Evolutionary conservation across 352 stramenopile species (phyloP).

Genomic region (Pythium rishiriense): DNA sequence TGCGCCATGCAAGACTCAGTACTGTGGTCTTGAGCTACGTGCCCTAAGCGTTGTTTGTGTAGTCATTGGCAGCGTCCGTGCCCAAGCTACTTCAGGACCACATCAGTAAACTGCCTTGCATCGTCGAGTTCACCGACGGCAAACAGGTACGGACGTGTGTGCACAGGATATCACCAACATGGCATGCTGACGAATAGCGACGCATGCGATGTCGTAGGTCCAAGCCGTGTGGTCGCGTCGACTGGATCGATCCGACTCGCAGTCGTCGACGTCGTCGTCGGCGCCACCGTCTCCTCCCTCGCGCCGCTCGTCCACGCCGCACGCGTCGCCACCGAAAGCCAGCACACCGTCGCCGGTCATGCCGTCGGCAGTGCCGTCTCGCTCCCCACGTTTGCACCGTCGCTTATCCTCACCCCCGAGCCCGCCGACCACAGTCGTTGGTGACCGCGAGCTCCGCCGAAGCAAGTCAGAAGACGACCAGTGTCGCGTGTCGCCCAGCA

Average conservation of each 20-base stretch:
- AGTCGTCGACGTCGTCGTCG: slow-evolving; percentile 6
- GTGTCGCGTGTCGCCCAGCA: not conserved
- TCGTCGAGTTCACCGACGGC: slow-evolving; percentile 65
- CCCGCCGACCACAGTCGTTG: not conserved
- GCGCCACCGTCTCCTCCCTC: slow-evolving; percentile 11
- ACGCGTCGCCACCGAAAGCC: slow-evolving; percentile 8
- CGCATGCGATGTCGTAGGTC: slow-evolving; percentile 28
- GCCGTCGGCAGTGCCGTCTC: not conserved
- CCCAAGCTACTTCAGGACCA: slow-evolving; percentile 66
- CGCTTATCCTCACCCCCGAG: slow-evolving; percentile 10
- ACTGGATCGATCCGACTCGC: slow-evolving; percentile 40
- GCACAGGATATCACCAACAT: not conserved
- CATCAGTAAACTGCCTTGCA: slow-evolving; percentile 60
- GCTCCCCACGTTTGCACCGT: not conserved
- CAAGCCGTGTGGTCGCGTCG: slow-evolving; percentile 69
- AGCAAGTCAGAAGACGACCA: not conserved
- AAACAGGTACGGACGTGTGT: slow-evolving; percentile 35
- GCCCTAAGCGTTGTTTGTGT: not conserved
- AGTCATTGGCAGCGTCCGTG: slow-evolving; percentile 62
- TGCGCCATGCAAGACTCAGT: slow-evolving; percentile 18
- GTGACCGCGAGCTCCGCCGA: not conserved
- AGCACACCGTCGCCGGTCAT: not conserved
- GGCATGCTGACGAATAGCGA: not conserved
- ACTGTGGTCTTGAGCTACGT: not conserved
- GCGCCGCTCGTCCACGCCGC: slow-evolving; percentile 10